These are phyloP conservation scores for Phylloporus arenicola DNA, from an alignment of 768 basidiomycete genomes.

Conservation along the genomic window DNA sequence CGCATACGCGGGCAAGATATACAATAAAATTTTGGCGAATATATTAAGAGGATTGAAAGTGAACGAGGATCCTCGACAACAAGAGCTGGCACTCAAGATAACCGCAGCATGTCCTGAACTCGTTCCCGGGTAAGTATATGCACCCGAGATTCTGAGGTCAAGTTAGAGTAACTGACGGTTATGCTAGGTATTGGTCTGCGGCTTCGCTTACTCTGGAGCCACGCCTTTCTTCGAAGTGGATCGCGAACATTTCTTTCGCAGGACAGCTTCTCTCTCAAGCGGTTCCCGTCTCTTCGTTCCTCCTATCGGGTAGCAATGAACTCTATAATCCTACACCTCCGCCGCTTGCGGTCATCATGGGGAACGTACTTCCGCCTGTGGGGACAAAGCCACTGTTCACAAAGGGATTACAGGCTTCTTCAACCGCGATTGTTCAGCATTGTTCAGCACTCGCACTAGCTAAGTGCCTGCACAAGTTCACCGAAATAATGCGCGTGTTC, in stretches of 20 bases:
- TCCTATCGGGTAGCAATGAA: constrained; percentile 38
- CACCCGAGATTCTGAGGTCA: not conserved
- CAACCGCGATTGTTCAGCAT: constrained; percentile 71
- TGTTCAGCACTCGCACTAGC: constrained; percentile 74
- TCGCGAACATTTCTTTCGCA: constrained; percentile 81
- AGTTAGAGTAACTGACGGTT: constrained; percentile 11
- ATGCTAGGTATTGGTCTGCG: constrained; percentile 64
- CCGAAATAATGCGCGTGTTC: constrained; percentile 46
- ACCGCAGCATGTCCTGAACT: constrained; percentile 83
- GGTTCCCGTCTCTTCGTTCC: constrained; percentile 59
- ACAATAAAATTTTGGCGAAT: constrained; percentile 81
- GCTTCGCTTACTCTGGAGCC: constrained; percentile 75
- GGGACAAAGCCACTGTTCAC: constrained; percentile 70
- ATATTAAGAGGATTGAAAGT: constrained; percentile 71
- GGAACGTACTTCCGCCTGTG: constrained; percentile 72
- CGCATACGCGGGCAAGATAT: constrained; percentile 40
- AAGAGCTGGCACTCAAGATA: constrained; percentile 78
- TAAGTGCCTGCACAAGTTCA: constrained; percentile 71
- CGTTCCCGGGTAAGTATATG: constrained; percentile 64
- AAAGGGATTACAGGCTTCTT: constrained; percentile 71
- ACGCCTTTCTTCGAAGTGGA: constrained; percentile 85
- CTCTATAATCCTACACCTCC: constrained; percentile 73
- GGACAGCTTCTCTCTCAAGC: constrained; percentile 74
- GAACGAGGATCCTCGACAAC: constrained; percentile 84
- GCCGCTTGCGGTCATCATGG: constrained; percentile 60